Base-by-base conservation (phyloP, 176 grass and related monocot genomes). In the Avena insularis region DNA sequence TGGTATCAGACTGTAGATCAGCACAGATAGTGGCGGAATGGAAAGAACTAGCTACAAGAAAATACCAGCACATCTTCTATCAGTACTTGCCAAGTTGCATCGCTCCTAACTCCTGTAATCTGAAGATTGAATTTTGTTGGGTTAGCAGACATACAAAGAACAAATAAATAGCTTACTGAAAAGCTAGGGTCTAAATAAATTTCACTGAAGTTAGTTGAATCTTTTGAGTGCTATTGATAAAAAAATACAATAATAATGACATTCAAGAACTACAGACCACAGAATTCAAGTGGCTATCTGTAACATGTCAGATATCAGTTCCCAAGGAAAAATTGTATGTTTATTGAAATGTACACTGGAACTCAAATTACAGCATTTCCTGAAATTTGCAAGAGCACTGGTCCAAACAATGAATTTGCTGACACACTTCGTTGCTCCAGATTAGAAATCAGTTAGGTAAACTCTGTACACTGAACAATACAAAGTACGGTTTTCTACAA, bases 401-500 rank as follows among this genome's bases (percentile, higher is more conserved):
- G 9, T 55, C 2, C 12, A 66, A 85, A 76, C 21, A 67, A 55
- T 54, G 14, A 61, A 54, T 31, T 70, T 81, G 43, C 7, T n/a
- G 57, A n/a, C 50, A 11, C 31, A 81, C 17, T 53, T 40, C 5
- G 60, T 85, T 66, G 57, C 67, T 75, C 11, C 19, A 50, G 29
- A 59, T 58, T 77, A 43, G 21, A 25, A 62, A 70, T 25, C 51
- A 9, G 60, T 53, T 60, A 84, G 43, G 19, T 77, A n/a, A 88
- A 72, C 71, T 65, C 45, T 88, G 55, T 82, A 73, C 82, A 91
- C 48, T 78, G 46, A 72, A 78, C 29, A 86, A 25, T 64, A 63
- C 16, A 86, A 12, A 4, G 8, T 63, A 90, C 80, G 25, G 0
- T 51, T 75, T 72, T 88, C 71, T 79, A 75, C 23, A 53, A 54